Evolutionary conservation across 305 asterid species (phyloP), one percentile per base, ranked within the genome.

Genomic region (Coffea humblotiana): DNA sequence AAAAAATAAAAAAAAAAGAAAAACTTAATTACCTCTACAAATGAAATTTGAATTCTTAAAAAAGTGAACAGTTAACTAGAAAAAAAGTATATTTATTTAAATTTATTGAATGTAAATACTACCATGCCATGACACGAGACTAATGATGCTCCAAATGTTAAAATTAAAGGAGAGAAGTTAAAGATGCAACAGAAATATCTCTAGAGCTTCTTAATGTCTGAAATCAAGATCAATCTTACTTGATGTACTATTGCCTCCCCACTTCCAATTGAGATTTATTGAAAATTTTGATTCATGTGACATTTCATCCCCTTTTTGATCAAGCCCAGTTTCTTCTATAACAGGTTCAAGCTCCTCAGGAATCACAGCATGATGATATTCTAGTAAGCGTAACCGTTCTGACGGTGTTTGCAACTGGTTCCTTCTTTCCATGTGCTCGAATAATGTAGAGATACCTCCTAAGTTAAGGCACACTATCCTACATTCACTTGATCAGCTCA

Each of bases 401-500:
- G 78, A 45, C 6, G 83, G 80, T 49, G 72, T 77, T 75, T 78
- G 82, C 60, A 86, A 79, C 71, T 71, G 68, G 76, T 75, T n/a
- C 83, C 61, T 82, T 76, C 77, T 76, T 60, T 82, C 79, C 77
- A 78, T 19, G 77, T 80, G 71, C 47, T 71, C 80, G 74, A 10
- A 80, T 13, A 86, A 67, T 37, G 86, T 86, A 78, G 66, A 82
- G 19, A 69, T 18, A 84, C 37, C 32, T 43, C 63, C 25, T 18
- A 51, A 49, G 88, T 86, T 80, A 86, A 86, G 85, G 86, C 43
- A 45, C 67, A 84, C 77, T 65, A 27, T 21, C 37, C 37, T 68
- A 58, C 63, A 47, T 27, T 70, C 29, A 74, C 63, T 64, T 63
- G 45, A 45, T 77, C 64, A 66, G 60, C 72, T 72, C 60, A 56